phyloP scores from a whole-genome alignment of 371 early-diverging fungal species.

The Entomophthora muscae region DNA sequence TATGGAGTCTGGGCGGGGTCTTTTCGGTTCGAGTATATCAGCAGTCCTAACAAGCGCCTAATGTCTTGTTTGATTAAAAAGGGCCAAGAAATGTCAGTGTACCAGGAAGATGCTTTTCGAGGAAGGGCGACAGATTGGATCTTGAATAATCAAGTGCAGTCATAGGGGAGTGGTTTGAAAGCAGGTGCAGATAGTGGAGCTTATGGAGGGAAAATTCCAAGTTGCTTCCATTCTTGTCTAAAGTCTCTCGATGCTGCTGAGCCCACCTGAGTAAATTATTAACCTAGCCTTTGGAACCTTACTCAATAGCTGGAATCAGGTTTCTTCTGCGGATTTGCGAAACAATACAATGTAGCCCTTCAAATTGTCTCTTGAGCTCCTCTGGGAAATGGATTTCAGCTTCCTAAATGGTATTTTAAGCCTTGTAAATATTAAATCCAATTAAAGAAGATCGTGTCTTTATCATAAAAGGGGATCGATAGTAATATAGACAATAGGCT shows the following conservation, averaged over 20 bases:
- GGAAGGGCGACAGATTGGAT: conserved; percentile 43
- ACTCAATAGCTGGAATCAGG: conserved; percentile 33
- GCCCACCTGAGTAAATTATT: conserved; percentile 7
- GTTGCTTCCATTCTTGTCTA: conserved; percentile 27
- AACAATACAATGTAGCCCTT: conserved; percentile 36
- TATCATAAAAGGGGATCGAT: conserved; percentile 1
- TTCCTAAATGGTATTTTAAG: too few relatives aligned
- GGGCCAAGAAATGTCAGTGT: conserved; percentile 7
- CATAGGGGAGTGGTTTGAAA: conserved; percentile 19
- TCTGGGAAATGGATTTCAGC: conserved; percentile 19
- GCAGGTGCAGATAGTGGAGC: conserved; percentile 51
- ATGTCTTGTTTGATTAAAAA: conserved; percentile 35
- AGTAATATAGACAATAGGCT: too few relatives aligned
- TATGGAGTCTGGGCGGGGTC: conserved; percentile 36
- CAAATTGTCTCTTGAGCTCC: conserved; percentile 26
- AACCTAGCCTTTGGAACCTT: conserved; percentile 5
- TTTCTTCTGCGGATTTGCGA: conserved; percentile 21
- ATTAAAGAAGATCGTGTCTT: neutral
- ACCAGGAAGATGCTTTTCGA: conserved; percentile 41
- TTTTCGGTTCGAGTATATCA: conserved; percentile 22
- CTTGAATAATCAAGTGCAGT: conserved; percentile 65
- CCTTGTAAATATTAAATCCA: conserved; percentile 10
- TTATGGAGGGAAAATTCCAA: conserved; percentile 74
- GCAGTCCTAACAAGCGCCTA: conserved; percentile 43
- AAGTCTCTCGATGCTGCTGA: neutral